A percentile compares a stretch with the other conserved stretches of the same genome.
Evolutionary conservation across 371 early-diverging fungal species (phyloP).

Genomic region (Lichtheimia hyalospora): DNA sequence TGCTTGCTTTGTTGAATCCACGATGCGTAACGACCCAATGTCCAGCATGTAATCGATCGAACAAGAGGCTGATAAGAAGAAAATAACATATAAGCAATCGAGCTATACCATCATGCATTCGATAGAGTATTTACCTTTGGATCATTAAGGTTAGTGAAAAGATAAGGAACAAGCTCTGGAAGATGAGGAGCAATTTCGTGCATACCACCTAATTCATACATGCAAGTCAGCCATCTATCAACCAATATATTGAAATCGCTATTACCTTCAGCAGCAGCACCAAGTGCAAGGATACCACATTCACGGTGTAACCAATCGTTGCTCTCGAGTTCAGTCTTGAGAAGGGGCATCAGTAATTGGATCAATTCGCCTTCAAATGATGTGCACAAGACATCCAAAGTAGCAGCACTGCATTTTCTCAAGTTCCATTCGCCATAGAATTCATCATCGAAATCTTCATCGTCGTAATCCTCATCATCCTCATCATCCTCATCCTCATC

Average conservation of each 20-base stretch:
- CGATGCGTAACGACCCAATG: constrained; percentile 86
- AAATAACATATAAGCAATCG: too few relatives aligned
- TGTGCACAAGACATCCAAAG: constrained; percentile 90
- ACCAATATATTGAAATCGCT: not conserved
- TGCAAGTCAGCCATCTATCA: not conserved
- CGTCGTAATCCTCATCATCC: constrained; percentile 84
- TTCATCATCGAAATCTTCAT: constrained; percentile 89
- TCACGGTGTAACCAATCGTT: constrained; percentile 90
- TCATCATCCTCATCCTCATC: constrained; percentile 66
- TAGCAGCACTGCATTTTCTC: constrained; percentile 96
- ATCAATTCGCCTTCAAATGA: constrained; percentile 83
- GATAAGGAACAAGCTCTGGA: constrained; percentile 81
- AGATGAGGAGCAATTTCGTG: constrained; percentile 87
- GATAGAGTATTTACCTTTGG: constrained; percentile 53
- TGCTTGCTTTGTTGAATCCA: constrained; percentile 72
- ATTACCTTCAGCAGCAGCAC: constrained; percentile 92
- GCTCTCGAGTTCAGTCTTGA: constrained; percentile 78
- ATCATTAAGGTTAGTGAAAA: constrained; percentile 78
- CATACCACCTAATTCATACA: constrained; percentile 57
- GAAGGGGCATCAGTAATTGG: constrained; percentile 78
- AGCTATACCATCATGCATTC: too few relatives aligned
- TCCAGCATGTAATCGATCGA: constrained; percentile 98
- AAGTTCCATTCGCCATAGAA: constrained; percentile 93
- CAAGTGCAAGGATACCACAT: constrained; percentile 94
- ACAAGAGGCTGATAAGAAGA: constrained; percentile 69